Evolutionary conservation across 345 rosid genomes (phyloP).

Genomic region (Pistacia vera): DNA sequence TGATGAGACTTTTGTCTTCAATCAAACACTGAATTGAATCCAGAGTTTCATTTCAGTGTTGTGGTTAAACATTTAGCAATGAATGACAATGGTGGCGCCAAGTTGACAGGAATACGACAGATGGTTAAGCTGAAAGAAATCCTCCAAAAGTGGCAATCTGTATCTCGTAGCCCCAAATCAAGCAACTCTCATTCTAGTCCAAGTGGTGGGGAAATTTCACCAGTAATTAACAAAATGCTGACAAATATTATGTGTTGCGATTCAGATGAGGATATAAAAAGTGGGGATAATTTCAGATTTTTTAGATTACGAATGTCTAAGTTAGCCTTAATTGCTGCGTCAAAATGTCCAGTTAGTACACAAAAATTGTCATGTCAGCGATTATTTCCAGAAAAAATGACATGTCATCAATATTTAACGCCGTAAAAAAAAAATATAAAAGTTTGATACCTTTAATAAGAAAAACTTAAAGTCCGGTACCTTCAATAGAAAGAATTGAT

Average conservation of each 20-base stretch:
- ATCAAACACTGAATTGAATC: constrained; percentile 27
- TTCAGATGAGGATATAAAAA: constrained; percentile 70
- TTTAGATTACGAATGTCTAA: no score
- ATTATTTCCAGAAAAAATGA: no score
- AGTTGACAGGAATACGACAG: constrained; percentile 79
- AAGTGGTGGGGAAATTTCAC: constrained; percentile 38
- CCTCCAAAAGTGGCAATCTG: constrained; percentile 91
- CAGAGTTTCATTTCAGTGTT: constrained; percentile 22
- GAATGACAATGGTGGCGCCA: constrained; percentile 65
- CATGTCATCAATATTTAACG: no score
- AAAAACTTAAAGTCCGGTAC: no score
- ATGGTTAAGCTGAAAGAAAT: constrained; percentile 82
- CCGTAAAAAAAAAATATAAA: no score
- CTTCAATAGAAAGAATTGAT: no score
- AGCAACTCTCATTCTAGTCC: constrained; percentile 26
- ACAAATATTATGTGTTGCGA: constrained; percentile 46
- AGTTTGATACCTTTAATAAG: no score
- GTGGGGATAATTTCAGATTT: no score
- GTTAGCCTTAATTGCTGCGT: no score
- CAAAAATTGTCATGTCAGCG: no score
- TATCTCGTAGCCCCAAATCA: constrained; percentile 50
- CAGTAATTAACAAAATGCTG: constrained; percentile 57
- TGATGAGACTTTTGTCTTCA: constrained; percentile 41
- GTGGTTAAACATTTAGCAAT: constrained; percentile 35
- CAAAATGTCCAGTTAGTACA: no score